phyloP scores from a whole-genome alignment of 2,329 filamentous ascomycete species.

The Purpureocillium takamizusanense region DNA sequence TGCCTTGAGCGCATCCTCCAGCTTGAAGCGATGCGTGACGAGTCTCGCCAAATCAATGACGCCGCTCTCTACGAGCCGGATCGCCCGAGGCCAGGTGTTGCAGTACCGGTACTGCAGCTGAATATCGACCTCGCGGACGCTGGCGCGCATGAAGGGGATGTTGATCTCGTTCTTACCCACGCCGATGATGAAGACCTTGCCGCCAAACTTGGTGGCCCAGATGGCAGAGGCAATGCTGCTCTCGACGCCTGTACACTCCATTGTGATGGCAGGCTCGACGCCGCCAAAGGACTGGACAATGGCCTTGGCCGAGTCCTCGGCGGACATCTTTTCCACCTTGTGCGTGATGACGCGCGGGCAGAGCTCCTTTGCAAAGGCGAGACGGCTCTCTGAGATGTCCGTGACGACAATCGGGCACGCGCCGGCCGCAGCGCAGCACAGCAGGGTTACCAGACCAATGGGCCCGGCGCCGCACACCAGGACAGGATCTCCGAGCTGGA shows the following conservation, averaged over 20 bases:
- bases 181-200: conserved; percentile 94
- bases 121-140: conserved; percentile 84
- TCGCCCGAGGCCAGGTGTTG: conserved; percentile 94
- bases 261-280: conserved; percentile 68
- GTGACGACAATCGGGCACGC: conserved; percentile 89
- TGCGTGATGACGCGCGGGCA: conserved; percentile 73
- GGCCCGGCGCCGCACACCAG: conserved; percentile 89
- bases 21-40: conserved; percentile 76
- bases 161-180: conserved; percentile 93
- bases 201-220: conserved; percentile 87
- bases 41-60: conserved; percentile 73
- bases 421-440: conserved; percentile 78
- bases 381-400: conserved; percentile 80
- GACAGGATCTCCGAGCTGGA: conserved; percentile 77
- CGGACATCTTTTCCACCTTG: conserved; percentile 57
- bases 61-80: conserved; percentile 75
- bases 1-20: conserved; percentile 82
- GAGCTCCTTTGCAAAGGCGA: conserved; percentile 77
- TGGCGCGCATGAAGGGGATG: conserved; percentile 90
- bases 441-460: conserved; percentile 81
- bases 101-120: conserved; percentile 95
- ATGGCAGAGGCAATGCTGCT: conserved; percentile 79
- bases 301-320: conserved; percentile 66
- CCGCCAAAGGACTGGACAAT: conserved; percentile 61
- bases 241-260: conserved; percentile 95